Evolutionary conservation across 805 yeast genomes (phyloP).

Genomic region (Wickerhamia fluorescens): DNA sequence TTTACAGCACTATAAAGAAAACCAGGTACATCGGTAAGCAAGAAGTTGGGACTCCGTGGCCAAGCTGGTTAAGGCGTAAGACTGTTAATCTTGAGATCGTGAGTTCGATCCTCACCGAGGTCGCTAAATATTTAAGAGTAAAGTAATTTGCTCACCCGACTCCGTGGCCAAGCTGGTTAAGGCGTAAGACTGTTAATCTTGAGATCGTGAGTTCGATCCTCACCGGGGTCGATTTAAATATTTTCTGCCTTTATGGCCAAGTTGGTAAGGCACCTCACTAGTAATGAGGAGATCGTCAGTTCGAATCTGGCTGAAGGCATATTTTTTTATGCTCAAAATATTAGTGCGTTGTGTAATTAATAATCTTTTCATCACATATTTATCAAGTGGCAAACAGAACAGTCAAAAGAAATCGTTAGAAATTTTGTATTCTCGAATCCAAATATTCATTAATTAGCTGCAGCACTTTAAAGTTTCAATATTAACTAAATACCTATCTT

Average conservation of each 20-base stretch:
- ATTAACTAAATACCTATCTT: no score
- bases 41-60: conserved; percentile 16
- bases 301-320: conserved; percentile 8
- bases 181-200: conserved; percentile 16
- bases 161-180: conserved; percentile 15
- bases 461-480: no score
- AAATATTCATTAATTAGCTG: no score
- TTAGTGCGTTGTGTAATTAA: no score
- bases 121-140: conserved; percentile 3
- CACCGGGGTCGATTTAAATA: conserved; percentile 12
- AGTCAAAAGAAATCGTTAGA: no score
- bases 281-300: conserved; percentile 10
- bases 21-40: no score
- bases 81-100: conserved; percentile 15
- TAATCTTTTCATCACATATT: no score
- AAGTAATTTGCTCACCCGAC: conserved; percentile 4
- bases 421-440: no score
- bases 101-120: conserved; percentile 16
- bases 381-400: no score
- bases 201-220: conserved; percentile 15
- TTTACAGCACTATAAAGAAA: no score
- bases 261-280: conserved; percentile 9
- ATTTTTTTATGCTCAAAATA: not conserved
- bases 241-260: conserved; percentile 8
- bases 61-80: conserved; percentile 15